These are phyloP conservation scores for Lanzia echinophila DNA, from an alignment of 2,329 filamentous ascomycete genomes.

Conservation along the genomic window DNA sequence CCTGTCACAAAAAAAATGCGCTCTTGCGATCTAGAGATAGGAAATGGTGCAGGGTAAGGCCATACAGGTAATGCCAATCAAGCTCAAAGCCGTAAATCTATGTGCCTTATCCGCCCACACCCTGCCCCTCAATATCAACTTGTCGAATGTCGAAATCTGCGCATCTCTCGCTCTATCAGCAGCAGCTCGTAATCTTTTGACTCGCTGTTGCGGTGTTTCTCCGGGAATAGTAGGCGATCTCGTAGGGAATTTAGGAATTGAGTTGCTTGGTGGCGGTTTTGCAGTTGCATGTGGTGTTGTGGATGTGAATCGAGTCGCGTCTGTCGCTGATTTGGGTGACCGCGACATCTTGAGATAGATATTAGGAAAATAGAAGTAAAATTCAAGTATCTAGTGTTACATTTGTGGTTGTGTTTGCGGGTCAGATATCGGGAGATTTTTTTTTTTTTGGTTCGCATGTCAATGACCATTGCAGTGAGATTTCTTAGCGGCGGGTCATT, in stretches of 20 bases:
- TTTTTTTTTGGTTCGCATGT: slow-evolving; percentile 20
- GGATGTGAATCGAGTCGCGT: slow-evolving; percentile 73
- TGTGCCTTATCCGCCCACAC: slow-evolving; percentile 33
- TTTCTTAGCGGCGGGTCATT: slow-evolving; percentile 20
- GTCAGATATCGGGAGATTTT: slow-evolving; percentile 20
- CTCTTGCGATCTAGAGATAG: not conserved
- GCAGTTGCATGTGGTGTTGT: slow-evolving; percentile 64
- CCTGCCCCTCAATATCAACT: slow-evolving; percentile 26
- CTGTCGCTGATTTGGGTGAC: slow-evolving; percentile 66
- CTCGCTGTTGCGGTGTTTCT: slow-evolving; percentile 33
- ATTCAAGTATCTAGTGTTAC: slow-evolving; percentile 13
- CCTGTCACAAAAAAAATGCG: slow-evolving; percentile 2
- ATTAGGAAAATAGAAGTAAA: not conserved
- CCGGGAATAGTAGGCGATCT: slow-evolving; percentile 21
- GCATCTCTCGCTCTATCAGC: slow-evolving; percentile 29
- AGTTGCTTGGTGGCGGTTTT: slow-evolving; percentile 42
- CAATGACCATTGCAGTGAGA: slow-evolving; percentile 12
- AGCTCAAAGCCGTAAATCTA: slow-evolving; percentile 28
- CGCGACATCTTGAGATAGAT: slow-evolving; percentile 41
- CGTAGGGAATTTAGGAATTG: slow-evolving; percentile 3
- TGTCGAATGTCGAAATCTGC: slow-evolving; percentile 29
- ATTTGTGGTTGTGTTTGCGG: slow-evolving; percentile 11
- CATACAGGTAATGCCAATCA: slow-evolving; percentile 32
- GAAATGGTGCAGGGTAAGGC: not conserved
- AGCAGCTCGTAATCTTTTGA: slow-evolving; percentile 31